These are phyloP conservation scores for Lycium ferocissimum DNA, from an alignment of 257 asterid species.

Conservation along the genomic window DNA sequence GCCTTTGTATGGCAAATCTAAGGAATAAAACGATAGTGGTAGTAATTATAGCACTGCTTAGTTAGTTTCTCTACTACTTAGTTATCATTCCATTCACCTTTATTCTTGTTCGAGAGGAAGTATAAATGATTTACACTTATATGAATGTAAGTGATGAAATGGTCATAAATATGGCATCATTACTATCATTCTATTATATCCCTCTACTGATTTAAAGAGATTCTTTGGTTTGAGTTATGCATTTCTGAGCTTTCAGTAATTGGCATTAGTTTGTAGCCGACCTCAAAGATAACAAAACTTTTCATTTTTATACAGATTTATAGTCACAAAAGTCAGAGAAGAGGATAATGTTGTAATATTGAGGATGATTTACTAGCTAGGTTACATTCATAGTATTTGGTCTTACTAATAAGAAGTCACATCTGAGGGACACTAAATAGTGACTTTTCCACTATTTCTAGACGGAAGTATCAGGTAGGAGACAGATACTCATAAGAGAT, in stretches of 20 bases:
- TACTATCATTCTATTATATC: neutral
- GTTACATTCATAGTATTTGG: slow-evolving; percentile 27
- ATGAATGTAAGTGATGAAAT: neutral
- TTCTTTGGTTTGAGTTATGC: neutral
- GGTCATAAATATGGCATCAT: neutral
- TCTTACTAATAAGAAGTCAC: neutral
- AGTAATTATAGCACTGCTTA: neutral
- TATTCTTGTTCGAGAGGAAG: too few species aligned
- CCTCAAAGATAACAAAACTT: neutral
- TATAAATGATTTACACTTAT: too few species aligned
- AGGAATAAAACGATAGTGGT: neutral
- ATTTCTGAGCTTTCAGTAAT: neutral
- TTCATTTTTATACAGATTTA: neutral
- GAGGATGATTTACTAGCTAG: slow-evolving; percentile 1
- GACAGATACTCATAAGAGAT: neutral
- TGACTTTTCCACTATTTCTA: slow-evolving; percentile 1
- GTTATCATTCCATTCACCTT: neutral
- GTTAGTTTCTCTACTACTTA: neutral
- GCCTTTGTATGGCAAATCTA: neutral
- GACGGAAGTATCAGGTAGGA: neutral
- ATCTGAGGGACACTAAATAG: neutral
- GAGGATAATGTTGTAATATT: slow-evolving; percentile 5
- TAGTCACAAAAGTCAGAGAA: slow-evolving; percentile 7
- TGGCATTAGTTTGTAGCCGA: neutral
- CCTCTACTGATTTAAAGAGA: slow-evolving; percentile 1